These are phyloP conservation scores for Coleophoma crateriformis DNA, from an alignment of 2,329 filamentous ascomycete genomes.

Conservation along the genomic window DNA sequence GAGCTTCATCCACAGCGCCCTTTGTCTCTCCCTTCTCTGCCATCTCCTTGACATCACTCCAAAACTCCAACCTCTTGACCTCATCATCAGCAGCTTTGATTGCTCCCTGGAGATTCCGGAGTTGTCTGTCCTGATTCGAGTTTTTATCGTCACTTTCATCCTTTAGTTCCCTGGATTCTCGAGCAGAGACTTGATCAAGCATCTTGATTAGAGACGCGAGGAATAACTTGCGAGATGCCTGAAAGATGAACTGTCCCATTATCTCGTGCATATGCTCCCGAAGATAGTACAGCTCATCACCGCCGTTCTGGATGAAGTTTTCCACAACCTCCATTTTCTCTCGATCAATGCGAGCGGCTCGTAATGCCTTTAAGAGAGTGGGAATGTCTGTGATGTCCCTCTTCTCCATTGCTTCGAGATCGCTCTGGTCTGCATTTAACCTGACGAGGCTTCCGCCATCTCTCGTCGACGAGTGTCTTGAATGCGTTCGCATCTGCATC, in stretches of 20 bases:
- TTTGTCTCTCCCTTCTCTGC: constrained; percentile 39
- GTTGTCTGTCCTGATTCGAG: constrained; percentile 33
- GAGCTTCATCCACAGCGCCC: constrained; percentile 20
- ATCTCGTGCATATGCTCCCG: constrained; percentile 75
- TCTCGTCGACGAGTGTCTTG: constrained; percentile 29
- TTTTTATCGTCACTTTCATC: constrained; percentile 23
- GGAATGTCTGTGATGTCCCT: constrained; percentile 54
- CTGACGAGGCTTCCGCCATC: constrained; percentile 5
- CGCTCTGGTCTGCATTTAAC: constrained; percentile 19
- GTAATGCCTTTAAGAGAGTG: constrained; percentile 62
- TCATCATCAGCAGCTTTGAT: constrained; percentile 74
- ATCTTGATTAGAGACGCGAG: constrained; percentile 64
- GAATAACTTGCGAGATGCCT: constrained; percentile 75
- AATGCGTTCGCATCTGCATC: constrained; percentile 36
- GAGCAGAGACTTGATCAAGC: constrained; percentile 45
- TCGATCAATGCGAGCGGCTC: constrained; percentile 71
- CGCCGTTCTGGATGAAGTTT: constrained; percentile 73
- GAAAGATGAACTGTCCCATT: constrained; percentile 84
- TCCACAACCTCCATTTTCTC: constrained; percentile 84
- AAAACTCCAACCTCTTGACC: constrained; percentile 76
- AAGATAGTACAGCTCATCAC: constrained; percentile 71
- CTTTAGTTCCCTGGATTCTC: constrained; percentile 36
- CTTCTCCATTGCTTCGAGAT: constrained; percentile 35
- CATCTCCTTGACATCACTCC: constrained; percentile 76
- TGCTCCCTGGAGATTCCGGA: constrained; percentile 67